Evolutionary conservation across 202 grass and related monocot species (phyloP).

Genomic region (Dendrocalamus latiflorus): DNA sequence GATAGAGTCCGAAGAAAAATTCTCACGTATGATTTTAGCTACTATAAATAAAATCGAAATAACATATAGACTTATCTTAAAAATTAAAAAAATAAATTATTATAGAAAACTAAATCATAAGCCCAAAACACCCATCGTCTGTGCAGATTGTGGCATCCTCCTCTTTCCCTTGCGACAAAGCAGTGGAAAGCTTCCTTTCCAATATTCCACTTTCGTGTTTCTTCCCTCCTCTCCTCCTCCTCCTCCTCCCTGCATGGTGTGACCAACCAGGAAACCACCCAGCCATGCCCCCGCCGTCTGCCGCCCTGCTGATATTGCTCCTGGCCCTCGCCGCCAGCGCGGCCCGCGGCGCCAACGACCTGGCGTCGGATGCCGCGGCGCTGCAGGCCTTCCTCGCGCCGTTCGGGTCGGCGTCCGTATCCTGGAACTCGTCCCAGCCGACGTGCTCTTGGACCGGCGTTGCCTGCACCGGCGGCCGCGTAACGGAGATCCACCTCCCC

Average conservation of each 20-base stretch:
- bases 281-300: conserved; percentile 27
- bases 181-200: conserved; percentile 26
- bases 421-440: conserved; percentile 36
- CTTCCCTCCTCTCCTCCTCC: conserved; percentile 11
- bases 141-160: neutral
- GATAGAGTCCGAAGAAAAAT: too few species aligned
- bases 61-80: too few species aligned
- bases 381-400: conserved; percentile 59
- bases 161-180: conserved; percentile 1
- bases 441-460: conserved; percentile 70
- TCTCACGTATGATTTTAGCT: too few species aligned
- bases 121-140: neutral
- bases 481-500: conserved; percentile 62
- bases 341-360: conserved; percentile 28
- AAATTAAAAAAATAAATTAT: too few species aligned
- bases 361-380: conserved; percentile 49
- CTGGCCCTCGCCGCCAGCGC: neutral
- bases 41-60: too few species aligned
- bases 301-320: conserved; percentile 22
- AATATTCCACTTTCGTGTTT: conserved; percentile 21
- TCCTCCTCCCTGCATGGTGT: conserved; percentile 26
- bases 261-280: neutral
- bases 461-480: conserved; percentile 38
- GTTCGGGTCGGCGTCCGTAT: conserved; percentile 36
- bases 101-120: too few species aligned